Base-by-base conservation (phyloP, 176 grass and related monocot genomes). In the Panicum miliaceum region DNA sequence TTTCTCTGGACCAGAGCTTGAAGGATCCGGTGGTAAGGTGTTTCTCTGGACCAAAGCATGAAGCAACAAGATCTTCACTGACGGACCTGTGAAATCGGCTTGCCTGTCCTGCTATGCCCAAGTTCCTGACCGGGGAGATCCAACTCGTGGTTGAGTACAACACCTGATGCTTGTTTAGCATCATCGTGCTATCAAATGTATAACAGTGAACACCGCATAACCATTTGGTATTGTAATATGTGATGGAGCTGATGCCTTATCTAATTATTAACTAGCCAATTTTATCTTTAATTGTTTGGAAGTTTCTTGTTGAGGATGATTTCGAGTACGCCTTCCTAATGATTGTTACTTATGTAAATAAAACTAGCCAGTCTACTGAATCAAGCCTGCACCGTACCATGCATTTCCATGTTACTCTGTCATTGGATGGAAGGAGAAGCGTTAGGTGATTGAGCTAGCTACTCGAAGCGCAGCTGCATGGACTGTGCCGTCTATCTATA, bases 1-100 rank as follows among this genome's bases (percentile, higher is more conserved):
- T 93, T 85, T 38, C 68, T 90, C 32, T 93, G 91, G 91, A 85
- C 85, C 3, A 88, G 71, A 57, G 68, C 19, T 45, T 80, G 71
- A 85, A 79, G 42, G 85, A 32, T 80, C 85, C 0, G 42, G 84
- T 11, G 91, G 91, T 3, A 93, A 86, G 78, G 85, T 93, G 22
- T 93, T 85, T 38, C 73, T 90, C 32, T 93, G 88, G 88, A 85
- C 85, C 3, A 88, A 65, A 57, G 68, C 19, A 37, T 84, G 71
- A 83, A 79, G 42, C 45, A 35, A 34, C 32, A 78, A 36, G 65
- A 45, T 35, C 23, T 78, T 20, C 26, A 58, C 16, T 25, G 64
- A 64, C 23, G 8, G 36, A 43, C 35, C 45, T 68, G 63, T 66
- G 5, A 23, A 69, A 15, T 19, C 6, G 13, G 9, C n/a, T 40